Conservation (phyloP, 208 protist species). For the Trypanosoma cruzi region DNA sequence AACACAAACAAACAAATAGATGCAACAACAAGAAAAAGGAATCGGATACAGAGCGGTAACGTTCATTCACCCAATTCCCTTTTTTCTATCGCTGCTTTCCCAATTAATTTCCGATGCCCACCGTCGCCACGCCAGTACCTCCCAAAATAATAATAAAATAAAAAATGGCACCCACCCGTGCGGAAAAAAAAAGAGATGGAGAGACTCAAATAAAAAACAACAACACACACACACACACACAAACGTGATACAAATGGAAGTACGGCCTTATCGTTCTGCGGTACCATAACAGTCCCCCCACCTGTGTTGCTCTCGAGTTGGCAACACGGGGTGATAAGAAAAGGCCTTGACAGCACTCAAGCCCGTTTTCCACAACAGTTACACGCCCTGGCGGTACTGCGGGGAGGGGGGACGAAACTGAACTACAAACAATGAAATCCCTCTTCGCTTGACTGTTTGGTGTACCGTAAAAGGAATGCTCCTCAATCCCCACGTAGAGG, state of each 20-base stretch:
- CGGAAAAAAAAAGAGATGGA: conserved; percentile 5
- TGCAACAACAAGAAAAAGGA: not conserved
- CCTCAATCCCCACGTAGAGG: too few species aligned
- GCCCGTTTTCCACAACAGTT: too few species aligned
- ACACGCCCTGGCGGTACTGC: not conserved
- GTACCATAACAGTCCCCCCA: not conserved
- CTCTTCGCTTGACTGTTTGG: not conserved
- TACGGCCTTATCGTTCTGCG: not conserved
- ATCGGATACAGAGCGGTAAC: not conserved
- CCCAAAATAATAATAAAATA: too few species aligned
- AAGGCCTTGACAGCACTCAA: too few species aligned
- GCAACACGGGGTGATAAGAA: too few species aligned
- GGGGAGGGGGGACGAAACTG: too few species aligned
- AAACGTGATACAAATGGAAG: not conserved
- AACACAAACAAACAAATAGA: not conserved
- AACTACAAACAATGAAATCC: not conserved
- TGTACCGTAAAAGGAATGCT: not conserved
- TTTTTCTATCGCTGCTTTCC: not conserved
- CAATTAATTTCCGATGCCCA: not conserved
- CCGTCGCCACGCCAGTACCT: not conserved
- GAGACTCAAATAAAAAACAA: not conserved
- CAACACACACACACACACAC: not conserved
- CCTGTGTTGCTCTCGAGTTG: too few species aligned
- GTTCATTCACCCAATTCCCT: too few species aligned
- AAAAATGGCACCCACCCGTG: too few species aligned